Evolutionary conservation across 495 filamentous ascomycete genomes (phyloP).

Genomic region (Achaetomiella virescens): DNA sequence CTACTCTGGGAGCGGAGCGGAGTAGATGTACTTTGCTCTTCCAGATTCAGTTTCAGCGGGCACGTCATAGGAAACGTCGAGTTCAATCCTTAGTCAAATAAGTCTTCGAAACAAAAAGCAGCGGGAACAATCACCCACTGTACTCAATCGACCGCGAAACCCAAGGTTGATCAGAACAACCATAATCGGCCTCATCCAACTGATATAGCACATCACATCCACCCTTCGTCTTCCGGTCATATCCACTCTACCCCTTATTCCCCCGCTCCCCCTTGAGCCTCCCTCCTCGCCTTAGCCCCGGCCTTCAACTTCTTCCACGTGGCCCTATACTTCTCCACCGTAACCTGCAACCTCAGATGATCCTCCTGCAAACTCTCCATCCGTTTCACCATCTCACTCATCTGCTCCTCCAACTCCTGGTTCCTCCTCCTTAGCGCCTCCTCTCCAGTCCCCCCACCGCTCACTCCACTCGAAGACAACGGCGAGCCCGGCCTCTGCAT

Average conservation of each 20-base stretch:
- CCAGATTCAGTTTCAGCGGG: no score
- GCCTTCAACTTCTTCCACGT: conserved; percentile 83
- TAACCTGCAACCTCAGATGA: conserved; percentile 61
- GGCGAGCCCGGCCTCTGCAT: conserved; percentile 49
- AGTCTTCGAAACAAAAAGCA: no score
- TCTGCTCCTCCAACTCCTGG: conserved; percentile 54
- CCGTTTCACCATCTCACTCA: conserved; percentile 45
- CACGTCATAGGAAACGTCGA: no score
- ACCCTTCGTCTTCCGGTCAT: conserved; percentile 12
- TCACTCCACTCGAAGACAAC: conserved; percentile 28
- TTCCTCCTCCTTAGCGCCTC: conserved; percentile 38
- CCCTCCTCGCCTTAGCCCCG: conserved; percentile 62
- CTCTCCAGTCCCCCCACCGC: conserved; percentile 24
- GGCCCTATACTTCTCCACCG: conserved; percentile 63
- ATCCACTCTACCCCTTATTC: not conserved
- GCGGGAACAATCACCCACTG: no score
- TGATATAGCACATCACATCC: not conserved
- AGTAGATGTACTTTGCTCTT: no score
- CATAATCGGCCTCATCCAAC: no score
- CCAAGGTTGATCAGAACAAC: no score
- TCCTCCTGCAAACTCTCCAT: conserved; percentile 54
- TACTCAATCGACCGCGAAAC: no score
- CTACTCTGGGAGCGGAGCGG: no score
- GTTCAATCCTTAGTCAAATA: no score
- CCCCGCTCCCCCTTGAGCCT: conserved; percentile 32